Percentiles rank a stretch among this genome's conserved stretches.
phyloP scores from a whole-genome alignment of 2,329 filamentous ascomycete species.

The Penicillium sp. region DNA sequence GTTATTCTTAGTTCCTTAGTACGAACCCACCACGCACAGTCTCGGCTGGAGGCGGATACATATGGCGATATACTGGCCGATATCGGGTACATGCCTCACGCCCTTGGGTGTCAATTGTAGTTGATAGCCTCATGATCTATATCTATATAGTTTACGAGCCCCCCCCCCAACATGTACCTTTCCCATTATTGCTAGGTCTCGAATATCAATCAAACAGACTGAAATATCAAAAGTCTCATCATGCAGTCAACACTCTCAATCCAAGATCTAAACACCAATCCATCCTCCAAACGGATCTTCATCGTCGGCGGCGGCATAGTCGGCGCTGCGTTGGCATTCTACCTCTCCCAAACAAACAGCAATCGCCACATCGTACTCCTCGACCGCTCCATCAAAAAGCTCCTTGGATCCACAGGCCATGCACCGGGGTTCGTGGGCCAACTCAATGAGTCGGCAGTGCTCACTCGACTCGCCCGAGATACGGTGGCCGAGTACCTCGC shows the following conservation, averaged over 20 bases:
- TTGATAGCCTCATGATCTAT: background rate
- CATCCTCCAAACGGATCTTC: slow-evolving; percentile 14
- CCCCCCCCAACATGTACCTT: background rate
- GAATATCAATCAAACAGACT: background rate
- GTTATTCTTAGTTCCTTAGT: background rate
- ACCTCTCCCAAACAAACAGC: slow-evolving; percentile 29
- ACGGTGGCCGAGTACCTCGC: slow-evolving; percentile 36
- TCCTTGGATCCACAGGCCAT: slow-evolving; percentile 39
- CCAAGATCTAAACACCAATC: slow-evolving; percentile 8
- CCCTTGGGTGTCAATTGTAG: background rate
- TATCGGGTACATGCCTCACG: slow-evolving; percentile 3
- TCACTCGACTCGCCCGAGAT: slow-evolving; percentile 38
- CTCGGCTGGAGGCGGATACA: background rate
- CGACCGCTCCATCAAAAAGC: slow-evolving; percentile 32
- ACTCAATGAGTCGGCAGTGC: slow-evolving; percentile 37
- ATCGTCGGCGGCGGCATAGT: slow-evolving; percentile 42
- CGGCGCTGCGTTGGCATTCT: slow-evolving; percentile 39
- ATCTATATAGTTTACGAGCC: background rate
- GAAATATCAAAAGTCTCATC: no score
- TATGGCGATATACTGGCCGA: background rate
- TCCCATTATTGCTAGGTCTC: no score
- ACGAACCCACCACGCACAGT: background rate
- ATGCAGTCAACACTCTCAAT: background rate
- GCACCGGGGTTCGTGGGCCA: slow-evolving; percentile 44
- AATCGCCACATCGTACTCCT: slow-evolving; percentile 27